Conservation (phyloP, 2,329 filamentous ascomycete species). For the Penicillium hordei region DNA sequence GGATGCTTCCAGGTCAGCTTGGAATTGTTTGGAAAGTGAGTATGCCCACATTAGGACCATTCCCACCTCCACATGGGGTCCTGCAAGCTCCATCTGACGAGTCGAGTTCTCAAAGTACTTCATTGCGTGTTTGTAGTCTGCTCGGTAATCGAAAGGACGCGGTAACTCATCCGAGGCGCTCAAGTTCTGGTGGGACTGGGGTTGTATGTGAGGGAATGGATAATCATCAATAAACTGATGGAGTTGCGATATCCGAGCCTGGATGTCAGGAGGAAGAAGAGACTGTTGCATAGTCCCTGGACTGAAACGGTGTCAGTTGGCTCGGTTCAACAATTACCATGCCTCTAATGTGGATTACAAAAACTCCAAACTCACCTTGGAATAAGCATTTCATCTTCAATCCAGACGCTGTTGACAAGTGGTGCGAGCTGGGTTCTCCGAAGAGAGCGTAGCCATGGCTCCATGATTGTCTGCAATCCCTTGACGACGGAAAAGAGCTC, state of each 20-base stretch:
- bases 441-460: conserved; percentile 17
- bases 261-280: conserved; percentile 18
- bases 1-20: conserved; percentile 14
- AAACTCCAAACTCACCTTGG: conserved; percentile 10
- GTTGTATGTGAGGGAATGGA: conserved; percentile 6
- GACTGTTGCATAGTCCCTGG: conserved; percentile 13
- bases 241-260: conserved; percentile 14
- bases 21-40: conserved; percentile 16
- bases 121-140: conserved; percentile 15
- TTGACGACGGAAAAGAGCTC: conserved; percentile 21
- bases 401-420: conserved; percentile 16
- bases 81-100: conserved; percentile 20
- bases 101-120: conserved; percentile 9
- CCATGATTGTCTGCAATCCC: conserved; percentile 22
- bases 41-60: conserved; percentile 24
- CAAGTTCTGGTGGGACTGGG: not conserved
- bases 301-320: conserved; percentile 4
- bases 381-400: conserved; percentile 16
- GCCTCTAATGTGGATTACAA: too few relatives aligned
- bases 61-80: conserved; percentile 17
- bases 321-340: not conserved
- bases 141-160: conserved; percentile 1
- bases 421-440: conserved; percentile 17
- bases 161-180: not conserved
- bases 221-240: conserved; percentile 19